Evolutionary conservation across 169 alveolate genomes (phyloP).

Genomic region (Babesia microti): DNA sequence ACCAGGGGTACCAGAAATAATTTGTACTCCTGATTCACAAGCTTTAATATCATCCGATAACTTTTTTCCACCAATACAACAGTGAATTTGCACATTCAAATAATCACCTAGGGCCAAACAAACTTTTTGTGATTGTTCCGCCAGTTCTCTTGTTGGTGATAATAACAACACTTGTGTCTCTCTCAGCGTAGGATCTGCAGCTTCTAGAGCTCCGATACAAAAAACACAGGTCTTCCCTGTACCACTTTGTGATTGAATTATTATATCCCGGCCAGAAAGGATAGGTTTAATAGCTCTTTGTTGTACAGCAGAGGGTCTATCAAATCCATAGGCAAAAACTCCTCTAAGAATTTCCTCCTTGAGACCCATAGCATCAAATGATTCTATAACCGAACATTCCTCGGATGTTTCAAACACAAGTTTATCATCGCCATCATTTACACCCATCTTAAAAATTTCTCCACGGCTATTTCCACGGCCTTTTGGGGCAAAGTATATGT

Average conservation of each 20-base stretch:
- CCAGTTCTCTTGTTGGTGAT: conserved; percentile 96
- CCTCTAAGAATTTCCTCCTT: conserved; percentile 92
- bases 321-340: conserved; percentile 94
- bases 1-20: conserved; percentile 98
- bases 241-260: conserved; percentile 92
- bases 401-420: conserved; percentile 39
- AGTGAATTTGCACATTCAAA: conserved; percentile 85
- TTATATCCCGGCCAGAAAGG: conserved; percentile 91
- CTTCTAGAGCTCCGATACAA: conserved; percentile 89
- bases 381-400: conserved; percentile 55
- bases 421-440: conserved; percentile 5
- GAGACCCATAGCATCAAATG: conserved; percentile 86
- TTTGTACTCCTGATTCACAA: conserved; percentile 92
- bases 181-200: conserved; percentile 70
- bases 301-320: conserved; percentile 98
- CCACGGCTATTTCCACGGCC: too few species aligned
- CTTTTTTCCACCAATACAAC: conserved; percentile 92
- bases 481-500: too few species aligned
- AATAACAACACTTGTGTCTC: conserved; percentile 82
- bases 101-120: conserved; percentile 94
- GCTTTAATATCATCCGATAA: conserved; percentile 91
- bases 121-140: conserved; percentile 95
- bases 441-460: too few species aligned
- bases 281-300: conserved; percentile 97
- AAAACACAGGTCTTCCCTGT: conserved; percentile 99